Evolutionary conservation across 495 filamentous ascomycete species (phyloP), one percentile per base, ranked within the genome.

Genomic region (Evansstolkia leycettana): DNA sequence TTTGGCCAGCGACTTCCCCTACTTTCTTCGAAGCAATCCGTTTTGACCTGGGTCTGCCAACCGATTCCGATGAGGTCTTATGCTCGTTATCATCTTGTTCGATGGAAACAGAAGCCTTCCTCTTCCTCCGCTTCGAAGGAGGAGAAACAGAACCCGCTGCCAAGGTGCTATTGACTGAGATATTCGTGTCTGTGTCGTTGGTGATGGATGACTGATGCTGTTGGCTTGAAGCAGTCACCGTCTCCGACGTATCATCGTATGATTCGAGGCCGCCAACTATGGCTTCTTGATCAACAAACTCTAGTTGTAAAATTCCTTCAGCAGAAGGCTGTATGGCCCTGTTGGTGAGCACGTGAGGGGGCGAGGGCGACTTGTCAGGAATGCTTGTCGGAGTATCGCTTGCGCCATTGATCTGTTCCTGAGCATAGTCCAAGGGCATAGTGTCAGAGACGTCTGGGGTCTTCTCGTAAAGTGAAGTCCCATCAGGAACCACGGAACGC

Each of bases 31-130:
- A 40, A 24, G 49, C 56, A 30, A 54, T 31, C 11, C 53, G 39
- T 41, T 60, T 64, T 13, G 52, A 41, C 30, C 43, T 44, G n/a
- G 50, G 37, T 25, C 28, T 33, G 7, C 39, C 19, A 13, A 37
- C 17, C 7, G 28, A 7, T 7, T 31, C 28, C 13, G 31, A n/a
- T n/a, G 34, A 9, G n/a, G 2, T 28, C 10, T 37, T 25, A 4
- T 40, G 34, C 18, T 45, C 27, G 29, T 54, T 33, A 9, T 38
- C 41, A 3, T 19, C 19, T 6, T 43, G 43, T n/a, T 51, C 41
- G 0, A 43, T 42, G 0, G 47, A 47, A 25, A 44, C 37, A 14
- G 52, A 51, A 2, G 58, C 58, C 45, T 65, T 65, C 25, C 61
- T 57, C 43, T 65, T 65, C 7, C 54, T 45, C 6, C 51, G 47